These are phyloP conservation scores for Penicillium hesseltinei DNA, from an alignment of 2,329 filamentous ascomycete species.

Conservation along the genomic window DNA sequence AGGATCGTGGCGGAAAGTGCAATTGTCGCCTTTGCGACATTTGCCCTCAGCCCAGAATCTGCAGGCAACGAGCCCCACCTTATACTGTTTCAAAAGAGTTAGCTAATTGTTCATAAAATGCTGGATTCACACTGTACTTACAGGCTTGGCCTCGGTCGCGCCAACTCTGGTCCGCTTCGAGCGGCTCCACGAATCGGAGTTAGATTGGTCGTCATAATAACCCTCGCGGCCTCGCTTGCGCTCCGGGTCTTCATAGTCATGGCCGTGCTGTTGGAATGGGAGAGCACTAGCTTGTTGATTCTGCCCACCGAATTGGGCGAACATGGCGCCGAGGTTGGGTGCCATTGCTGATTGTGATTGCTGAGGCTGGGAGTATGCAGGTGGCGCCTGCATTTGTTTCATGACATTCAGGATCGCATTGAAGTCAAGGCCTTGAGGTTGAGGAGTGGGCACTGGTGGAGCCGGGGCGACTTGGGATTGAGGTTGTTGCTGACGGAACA, in stretches of 20 bases:
- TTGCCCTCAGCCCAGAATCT: slow-evolving; percentile 55
- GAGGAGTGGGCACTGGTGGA: slow-evolving; percentile 25
- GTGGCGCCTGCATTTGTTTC: slow-evolving; percentile 37
- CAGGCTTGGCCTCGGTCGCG: background rate
- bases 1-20: slow-evolving; percentile 51
- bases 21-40: slow-evolving; percentile 54
- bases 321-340: slow-evolving; percentile 37
- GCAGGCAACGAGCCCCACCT: slow-evolving; percentile 49
- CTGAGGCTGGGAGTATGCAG: slow-evolving; percentile 25
- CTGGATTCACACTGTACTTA: slow-evolving; percentile 30
- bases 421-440: slow-evolving; percentile 36
- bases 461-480: slow-evolving; percentile 18
- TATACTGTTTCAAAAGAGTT: slow-evolving; percentile 31
- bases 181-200: slow-evolving; percentile 28
- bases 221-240: slow-evolving; percentile 41
- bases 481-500: slow-evolving; percentile 14
- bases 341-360: slow-evolving; percentile 30
- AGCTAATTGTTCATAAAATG: background rate
- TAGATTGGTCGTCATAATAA: slow-evolving; percentile 34
- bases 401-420: slow-evolving; percentile 42
- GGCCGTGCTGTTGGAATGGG: slow-evolving; percentile 16
- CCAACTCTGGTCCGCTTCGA: slow-evolving; percentile 34
- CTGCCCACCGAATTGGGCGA: slow-evolving; percentile 32
- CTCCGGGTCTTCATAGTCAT: slow-evolving; percentile 41
- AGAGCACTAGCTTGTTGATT: slow-evolving; percentile 20